Conservation (phyloP, 2,329 filamentous ascomycete species). For the Corynespora cassiicola region DNA sequence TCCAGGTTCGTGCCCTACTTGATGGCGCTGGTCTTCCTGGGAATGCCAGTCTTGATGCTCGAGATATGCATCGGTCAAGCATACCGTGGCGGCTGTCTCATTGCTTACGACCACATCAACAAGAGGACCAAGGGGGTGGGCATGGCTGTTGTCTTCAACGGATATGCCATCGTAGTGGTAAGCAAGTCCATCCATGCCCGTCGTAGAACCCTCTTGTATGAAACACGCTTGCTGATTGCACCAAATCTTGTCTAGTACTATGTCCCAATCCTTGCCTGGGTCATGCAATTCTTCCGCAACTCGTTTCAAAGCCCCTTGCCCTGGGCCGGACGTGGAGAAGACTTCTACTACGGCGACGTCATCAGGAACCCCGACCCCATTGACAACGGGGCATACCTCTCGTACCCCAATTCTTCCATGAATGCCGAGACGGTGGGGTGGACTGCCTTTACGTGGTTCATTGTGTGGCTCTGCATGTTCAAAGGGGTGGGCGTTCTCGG, state of each 20-base stretch:
- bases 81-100: conserved; percentile 24
- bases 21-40: conserved; percentile 20
- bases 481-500: conserved; percentile 23
- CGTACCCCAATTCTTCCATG: background rate
- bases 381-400: background rate
- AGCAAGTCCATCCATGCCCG: no score
- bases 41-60: conserved; percentile 19
- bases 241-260: no score
- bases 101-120: conserved; percentile 24
- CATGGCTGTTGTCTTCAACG: conserved; percentile 14
- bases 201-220: no score
- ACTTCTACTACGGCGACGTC: conserved; percentile 1
- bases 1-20: conserved; percentile 20
- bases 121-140: conserved; percentile 21
- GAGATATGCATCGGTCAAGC: conserved; percentile 23
- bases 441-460: conserved; percentile 14
- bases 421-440: conserved; percentile 13
- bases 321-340: conserved; percentile 12
- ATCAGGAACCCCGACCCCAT: background rate
- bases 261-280: conserved; percentile 20
- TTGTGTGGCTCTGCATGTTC: conserved; percentile 20
- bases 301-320: conserved; percentile 18
- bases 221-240: no score
- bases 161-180: conserved; percentile 16
- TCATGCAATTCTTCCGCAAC: conserved; percentile 21